A percentile compares a stretch with the other conserved stretches of the same genome.
Conservation (phyloP, 345 rosid genomes). For the Eucalyptus pauciflora region DNA sequence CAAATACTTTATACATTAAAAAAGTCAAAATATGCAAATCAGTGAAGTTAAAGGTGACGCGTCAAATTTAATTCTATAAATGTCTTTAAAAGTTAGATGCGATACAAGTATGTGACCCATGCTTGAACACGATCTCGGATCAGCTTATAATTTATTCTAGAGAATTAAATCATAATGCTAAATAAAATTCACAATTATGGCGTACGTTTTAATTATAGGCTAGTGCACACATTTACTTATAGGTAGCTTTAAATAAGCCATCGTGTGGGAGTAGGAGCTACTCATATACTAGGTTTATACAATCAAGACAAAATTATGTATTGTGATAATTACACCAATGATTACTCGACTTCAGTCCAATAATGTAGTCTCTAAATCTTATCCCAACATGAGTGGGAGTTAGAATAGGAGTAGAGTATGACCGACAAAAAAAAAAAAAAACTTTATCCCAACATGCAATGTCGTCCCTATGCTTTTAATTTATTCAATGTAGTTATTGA, state of each 20-base stretch:
- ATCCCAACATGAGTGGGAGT: fast-evolving
- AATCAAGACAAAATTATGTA: no score
- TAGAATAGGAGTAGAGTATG: no score
- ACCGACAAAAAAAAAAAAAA: no score
- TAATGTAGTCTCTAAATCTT: no score
- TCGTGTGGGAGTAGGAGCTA: not conserved
- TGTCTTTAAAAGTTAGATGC: not conserved
- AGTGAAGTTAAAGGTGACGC: no score
- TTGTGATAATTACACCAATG: not conserved
- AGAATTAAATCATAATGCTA: no score
- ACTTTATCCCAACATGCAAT: fast-evolving
- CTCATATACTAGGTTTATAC: not conserved
- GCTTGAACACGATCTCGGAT: not conserved
- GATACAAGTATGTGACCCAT: not conserved
- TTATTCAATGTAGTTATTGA: no score
- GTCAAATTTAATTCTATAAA: no score
- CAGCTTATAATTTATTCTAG: not conserved
- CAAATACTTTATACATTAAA: not conserved
- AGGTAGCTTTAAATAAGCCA: not conserved
- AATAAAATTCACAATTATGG: not conserved
- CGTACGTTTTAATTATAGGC: not conserved
- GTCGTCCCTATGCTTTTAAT: fast-evolving
- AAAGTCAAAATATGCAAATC: no score
- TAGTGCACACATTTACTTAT: not conserved
- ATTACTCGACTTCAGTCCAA: no score